Conservation (phyloP, 192 early-diverging fungal species). For the Piromyces sp. region DNA sequence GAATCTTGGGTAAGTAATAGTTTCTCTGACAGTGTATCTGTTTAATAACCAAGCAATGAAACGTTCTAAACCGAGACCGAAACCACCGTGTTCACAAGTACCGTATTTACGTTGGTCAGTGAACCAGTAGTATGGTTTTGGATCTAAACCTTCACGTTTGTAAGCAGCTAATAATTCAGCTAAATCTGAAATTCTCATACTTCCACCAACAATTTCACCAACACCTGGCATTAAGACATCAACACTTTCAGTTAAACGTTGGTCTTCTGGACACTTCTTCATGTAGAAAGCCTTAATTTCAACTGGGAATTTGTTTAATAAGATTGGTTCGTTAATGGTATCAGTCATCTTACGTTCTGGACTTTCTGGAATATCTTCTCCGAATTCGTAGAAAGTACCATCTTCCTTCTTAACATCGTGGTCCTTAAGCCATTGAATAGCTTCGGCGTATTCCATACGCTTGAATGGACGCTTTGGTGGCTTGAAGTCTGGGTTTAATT, state of each 20-base stretch:
- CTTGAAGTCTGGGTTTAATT: constrained; percentile 84
- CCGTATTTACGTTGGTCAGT: constrained; percentile 99
- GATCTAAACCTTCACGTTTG: constrained; percentile 79
- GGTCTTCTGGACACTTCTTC: constrained; percentile 74
- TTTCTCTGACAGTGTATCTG: constrained; percentile 74
- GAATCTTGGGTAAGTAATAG: constrained; percentile 85
- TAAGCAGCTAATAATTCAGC: constrained; percentile 64
- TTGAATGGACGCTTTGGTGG: constrained; percentile 69
- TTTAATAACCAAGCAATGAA: constrained; percentile 93
- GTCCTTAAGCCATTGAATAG: constrained; percentile 85
- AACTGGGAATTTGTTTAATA: constrained; percentile 89
- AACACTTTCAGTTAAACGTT: constrained; percentile 78
- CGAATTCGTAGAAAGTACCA: constrained; percentile 80
- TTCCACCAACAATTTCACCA: constrained; percentile 96
- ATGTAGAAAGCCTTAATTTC: constrained; percentile 99
- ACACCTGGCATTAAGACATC: constrained; percentile 96
- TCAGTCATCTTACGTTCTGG: constrained; percentile 99
- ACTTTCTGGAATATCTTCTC: constrained; percentile 96
- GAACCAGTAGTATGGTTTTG: constrained; percentile 92
- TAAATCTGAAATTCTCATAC: constrained; percentile 86
- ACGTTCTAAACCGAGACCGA: constrained; percentile 90
- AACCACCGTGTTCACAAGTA: constrained; percentile 88
- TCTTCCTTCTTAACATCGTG: constrained; percentile 72
- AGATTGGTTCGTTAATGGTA: constrained; percentile 82
- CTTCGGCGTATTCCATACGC: constrained; percentile 92